A percentile compares a stretch with the other conserved stretches of the same genome.
Evolutionary conservation across 345 rosid genomes (phyloP).

Genomic region (Conringia planisiliqua): DNA sequence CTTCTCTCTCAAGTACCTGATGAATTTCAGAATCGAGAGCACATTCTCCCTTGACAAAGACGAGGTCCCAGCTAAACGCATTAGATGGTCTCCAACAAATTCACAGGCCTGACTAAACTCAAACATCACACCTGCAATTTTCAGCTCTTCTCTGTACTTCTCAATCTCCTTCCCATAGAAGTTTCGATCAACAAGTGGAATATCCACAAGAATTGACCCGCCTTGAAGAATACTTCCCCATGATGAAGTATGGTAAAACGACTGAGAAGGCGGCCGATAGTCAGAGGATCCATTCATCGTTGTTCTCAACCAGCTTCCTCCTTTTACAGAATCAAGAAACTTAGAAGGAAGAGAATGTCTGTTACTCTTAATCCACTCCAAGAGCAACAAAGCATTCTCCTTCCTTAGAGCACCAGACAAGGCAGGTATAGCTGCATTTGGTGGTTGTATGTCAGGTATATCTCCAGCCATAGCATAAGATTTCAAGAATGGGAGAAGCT

Average conservation of each 20-base stretch:
- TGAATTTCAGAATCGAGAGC: constrained; percentile 53
- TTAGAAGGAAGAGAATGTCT: constrained; percentile 29
- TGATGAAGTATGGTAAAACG: constrained; percentile 48
- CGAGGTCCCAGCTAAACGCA: constrained; percentile 45
- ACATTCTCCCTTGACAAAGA: constrained; percentile 38
- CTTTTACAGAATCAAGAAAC: constrained; percentile 48
- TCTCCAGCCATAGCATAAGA: constrained; percentile 41
- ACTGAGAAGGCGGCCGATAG: constrained; percentile 58
- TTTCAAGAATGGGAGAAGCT: constrained; percentile 43
- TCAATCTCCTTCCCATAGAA: constrained; percentile 50
- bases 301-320: constrained; percentile 64
- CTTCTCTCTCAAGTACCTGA: constrained; percentile 43
- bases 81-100: constrained; percentile 53
- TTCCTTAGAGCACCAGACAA: constrained; percentile 52
- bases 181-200: constrained; percentile 56
- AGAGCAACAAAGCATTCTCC: constrained; percentile 48
- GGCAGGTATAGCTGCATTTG: constrained; percentile 50
- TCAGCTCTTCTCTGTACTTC: constrained; percentile 42
- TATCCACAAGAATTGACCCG: constrained; percentile 51
- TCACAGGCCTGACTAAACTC: constrained; percentile 54
- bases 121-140: constrained; percentile 54
- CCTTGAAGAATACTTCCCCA: constrained; percentile 62
- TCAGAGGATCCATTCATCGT: constrained; percentile 44
- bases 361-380: constrained; percentile 46
- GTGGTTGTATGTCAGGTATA: constrained; percentile 53